These are phyloP conservation scores for Lolium multiflorum DNA, from an alignment of 176 grass and related monocot species.

Conservation along the genomic window DNA sequence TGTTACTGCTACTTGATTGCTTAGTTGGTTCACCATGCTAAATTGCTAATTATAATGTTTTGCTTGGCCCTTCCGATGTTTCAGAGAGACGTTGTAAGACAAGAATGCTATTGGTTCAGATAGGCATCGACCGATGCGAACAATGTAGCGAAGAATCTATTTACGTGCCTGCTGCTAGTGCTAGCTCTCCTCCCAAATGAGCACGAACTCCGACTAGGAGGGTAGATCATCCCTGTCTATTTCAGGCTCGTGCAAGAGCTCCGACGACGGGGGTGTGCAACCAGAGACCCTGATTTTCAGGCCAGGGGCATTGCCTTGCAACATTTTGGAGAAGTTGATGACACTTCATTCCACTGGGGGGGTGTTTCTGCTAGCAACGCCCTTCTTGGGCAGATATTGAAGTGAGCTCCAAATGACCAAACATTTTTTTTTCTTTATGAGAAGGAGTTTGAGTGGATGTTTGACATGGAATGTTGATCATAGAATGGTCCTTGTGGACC, in stretches of 20 bases:
- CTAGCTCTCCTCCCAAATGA: too few species aligned
- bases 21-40: too few species aligned
- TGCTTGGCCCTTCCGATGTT: too few species aligned
- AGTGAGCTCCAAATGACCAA: slow-evolving; percentile 64
- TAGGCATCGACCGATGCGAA: slow-evolving; percentile 49
- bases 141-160: slow-evolving; percentile 68
- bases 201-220: slow-evolving; percentile 29
- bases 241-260: slow-evolving; percentile 4
- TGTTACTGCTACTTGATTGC: too few species aligned
- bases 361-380: too few species aligned
- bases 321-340: too few species aligned
- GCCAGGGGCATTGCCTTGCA: too few species aligned
- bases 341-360: too few species aligned
- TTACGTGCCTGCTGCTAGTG: slow-evolving; percentile 56
- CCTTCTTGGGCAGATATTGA: slow-evolving; percentile 42
- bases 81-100: too few species aligned
- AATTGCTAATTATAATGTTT: too few species aligned
- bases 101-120: slow-evolving; percentile 1
- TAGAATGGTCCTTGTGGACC: background rate
- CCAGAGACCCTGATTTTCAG: too few species aligned
- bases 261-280: slow-evolving; percentile 27
- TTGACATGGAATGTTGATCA: slow-evolving; percentile 23
- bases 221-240: background rate
- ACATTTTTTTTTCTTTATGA: background rate
- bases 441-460: slow-evolving; percentile 19